phyloP scores from a whole-genome alignment of 225 moss, liverwort and hornwort genomes.

The Lunularia cruciata region DNA sequence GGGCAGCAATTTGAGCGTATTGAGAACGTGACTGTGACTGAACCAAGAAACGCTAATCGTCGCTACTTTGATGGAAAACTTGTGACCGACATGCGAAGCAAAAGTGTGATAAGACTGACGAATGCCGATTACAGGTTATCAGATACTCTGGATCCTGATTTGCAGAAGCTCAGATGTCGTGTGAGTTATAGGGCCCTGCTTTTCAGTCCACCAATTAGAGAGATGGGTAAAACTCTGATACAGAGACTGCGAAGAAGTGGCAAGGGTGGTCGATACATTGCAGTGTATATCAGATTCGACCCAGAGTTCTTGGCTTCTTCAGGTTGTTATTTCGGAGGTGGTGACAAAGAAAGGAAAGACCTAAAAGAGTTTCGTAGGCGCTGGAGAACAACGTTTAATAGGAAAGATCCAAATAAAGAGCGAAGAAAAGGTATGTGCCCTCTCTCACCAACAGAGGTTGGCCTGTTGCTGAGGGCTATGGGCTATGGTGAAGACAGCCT shows the following conservation, averaged over 20 bases:
- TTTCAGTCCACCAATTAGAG: conserved; percentile 65
- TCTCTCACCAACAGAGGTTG: conserved; percentile 78
- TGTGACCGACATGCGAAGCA: conserved; percentile 56
- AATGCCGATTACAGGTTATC: conserved; percentile 82
- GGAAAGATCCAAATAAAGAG: conserved; percentile 68
- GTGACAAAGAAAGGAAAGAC: conserved; percentile 63
- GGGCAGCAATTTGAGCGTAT: too few species aligned
- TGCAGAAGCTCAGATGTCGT: conserved; percentile 93
- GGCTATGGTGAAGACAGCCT: conserved; percentile 74
- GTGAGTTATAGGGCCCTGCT: conserved; percentile 65
- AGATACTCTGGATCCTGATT: conserved; percentile 70
- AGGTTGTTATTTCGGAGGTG: conserved; percentile 92
- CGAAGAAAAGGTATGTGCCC: conserved; percentile 89
- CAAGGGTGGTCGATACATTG: conserved; percentile 61
- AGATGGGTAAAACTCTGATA: conserved; percentile 65
- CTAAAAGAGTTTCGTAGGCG: conserved; percentile 71
- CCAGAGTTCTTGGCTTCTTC: conserved; percentile 89
- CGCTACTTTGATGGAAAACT: conserved; percentile 60
- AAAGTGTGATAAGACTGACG: conserved; percentile 62
- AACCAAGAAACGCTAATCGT: conserved; percentile 70
- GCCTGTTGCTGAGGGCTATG: conserved; percentile 80
- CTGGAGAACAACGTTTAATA: conserved; percentile 65
- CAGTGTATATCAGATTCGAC: conserved; percentile 84
- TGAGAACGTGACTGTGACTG: conserved; percentile 23
- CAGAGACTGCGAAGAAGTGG: conserved; percentile 67